A percentile compares a stretch with the other conserved stretches of the same genome.
phyloP scores from a whole-genome alignment of 352 stramenopile species.

The Hyaloperonospora arabidopsidis region DNA sequence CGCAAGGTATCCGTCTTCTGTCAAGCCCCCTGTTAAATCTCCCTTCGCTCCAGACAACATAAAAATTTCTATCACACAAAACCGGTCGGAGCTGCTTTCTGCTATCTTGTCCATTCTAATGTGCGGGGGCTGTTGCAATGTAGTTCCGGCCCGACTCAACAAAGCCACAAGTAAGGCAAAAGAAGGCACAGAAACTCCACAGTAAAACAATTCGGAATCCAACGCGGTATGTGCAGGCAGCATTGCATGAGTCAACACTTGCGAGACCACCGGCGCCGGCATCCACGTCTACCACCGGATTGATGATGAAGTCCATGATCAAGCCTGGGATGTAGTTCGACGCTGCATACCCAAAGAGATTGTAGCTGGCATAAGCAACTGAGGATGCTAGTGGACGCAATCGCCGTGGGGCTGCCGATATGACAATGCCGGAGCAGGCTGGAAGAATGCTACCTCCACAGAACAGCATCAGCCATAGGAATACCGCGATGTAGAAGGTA shows the following conservation, averaged over 20 bases:
- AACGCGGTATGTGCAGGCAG: slow-evolving; percentile 71
- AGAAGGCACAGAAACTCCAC: slow-evolving; percentile 68
- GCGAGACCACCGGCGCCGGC: slow-evolving; percentile 14
- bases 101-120: slow-evolving; percentile 10
- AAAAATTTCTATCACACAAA: no score
- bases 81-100: slow-evolving; percentile 13
- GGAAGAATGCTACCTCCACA: slow-evolving; percentile 62
- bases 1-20: slow-evolving; percentile 21
- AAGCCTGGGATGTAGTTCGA: slow-evolving; percentile 80
- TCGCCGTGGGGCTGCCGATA: slow-evolving; percentile 51
- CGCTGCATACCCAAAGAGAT: slow-evolving; percentile 77
- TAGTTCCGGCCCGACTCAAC: slow-evolving; percentile 34
- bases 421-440: slow-evolving; percentile 80
- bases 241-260: slow-evolving; percentile 36
- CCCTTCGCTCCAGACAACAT: no score
- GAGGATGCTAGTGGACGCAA: slow-evolving; percentile 68
- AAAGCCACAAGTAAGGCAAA: slow-evolving; percentile 44
- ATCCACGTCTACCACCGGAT: slow-evolving; percentile 26
- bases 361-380: slow-evolving; percentile 76
- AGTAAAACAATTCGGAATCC: slow-evolving; percentile 77
- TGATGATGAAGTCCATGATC: slow-evolving; percentile 79
- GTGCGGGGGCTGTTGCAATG: slow-evolving; percentile 7
- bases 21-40: no score
- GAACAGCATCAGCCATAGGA: slow-evolving; percentile 83
- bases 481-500: slow-evolving; percentile 56